Evolutionary conservation across 371 early-diverging fungal species (phyloP).

Genomic region (Syncephalastrum sp.): DNA sequence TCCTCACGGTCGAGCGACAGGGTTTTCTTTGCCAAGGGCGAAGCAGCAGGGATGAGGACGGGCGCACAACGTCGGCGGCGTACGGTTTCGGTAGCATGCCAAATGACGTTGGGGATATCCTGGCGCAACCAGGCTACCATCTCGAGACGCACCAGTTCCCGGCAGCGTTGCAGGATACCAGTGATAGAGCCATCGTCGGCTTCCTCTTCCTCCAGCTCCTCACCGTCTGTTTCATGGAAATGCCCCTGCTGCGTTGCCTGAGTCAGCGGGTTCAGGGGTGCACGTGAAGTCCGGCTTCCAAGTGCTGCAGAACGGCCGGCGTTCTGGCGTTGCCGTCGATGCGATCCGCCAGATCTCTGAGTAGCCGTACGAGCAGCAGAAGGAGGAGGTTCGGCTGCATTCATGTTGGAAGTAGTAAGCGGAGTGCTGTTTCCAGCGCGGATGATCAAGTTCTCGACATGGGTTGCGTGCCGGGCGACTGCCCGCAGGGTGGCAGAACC

Average conservation of each 20-base stretch:
- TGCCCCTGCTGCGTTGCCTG: neutral
- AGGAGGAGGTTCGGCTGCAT: too few species aligned
- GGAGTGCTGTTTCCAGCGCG: constrained; percentile 8
- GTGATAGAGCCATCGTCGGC: constrained; percentile 14
- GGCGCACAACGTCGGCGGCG: constrained; percentile 9
- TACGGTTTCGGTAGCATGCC: constrained; percentile 23
- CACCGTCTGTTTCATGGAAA: neutral
- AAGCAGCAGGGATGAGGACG: neutral
- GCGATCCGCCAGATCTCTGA: too few species aligned
- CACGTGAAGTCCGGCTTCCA: too few species aligned
- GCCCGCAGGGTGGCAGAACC: constrained; percentile 26
- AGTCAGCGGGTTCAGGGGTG: too few species aligned
- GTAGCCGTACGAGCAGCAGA: too few species aligned
- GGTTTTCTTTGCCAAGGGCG: constrained; percentile 8
- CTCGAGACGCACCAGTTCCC: constrained; percentile 19
- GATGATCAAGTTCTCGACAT: constrained; percentile 12
- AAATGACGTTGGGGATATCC: constrained; percentile 21
- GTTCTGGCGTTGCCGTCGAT: too few species aligned
- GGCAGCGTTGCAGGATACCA: constrained; percentile 18
- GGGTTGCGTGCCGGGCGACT: constrained; percentile 32
- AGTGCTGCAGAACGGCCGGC: too few species aligned
- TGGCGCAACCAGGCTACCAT: constrained; percentile 28
- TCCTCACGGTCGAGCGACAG: constrained; percentile 19
- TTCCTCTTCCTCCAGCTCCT: constrained; percentile 7
- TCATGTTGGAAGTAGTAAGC: neutral